Conservation (phyloP, 176 grass and related monocot species). For the Triticum urartu region DNA sequence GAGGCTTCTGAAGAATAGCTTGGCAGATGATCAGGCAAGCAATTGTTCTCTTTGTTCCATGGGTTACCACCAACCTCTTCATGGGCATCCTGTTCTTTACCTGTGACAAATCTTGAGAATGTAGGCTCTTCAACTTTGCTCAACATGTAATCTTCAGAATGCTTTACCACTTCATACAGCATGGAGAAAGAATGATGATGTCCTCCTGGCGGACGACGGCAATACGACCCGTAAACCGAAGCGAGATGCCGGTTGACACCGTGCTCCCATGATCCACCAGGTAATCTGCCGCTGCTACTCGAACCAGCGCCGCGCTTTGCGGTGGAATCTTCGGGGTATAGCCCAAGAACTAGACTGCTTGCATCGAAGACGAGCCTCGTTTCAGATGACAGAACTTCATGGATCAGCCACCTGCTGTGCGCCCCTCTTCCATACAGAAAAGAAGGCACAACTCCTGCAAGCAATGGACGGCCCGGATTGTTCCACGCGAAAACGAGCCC, state of each 20-base stretch:
- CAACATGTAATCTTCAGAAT: constrained; percentile 47
- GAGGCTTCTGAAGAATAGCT: constrained; percentile 30
- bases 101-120: constrained; percentile 16
- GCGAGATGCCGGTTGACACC: constrained; percentile 60
- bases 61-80: background rate
- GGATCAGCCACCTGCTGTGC: constrained; percentile 58
- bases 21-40: background rate
- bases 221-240: constrained; percentile 60
- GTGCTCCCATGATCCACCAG: constrained; percentile 42
- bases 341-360: constrained; percentile 44
- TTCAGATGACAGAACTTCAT: constrained; percentile 76
- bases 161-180: constrained; percentile 53
- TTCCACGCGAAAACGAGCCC: constrained; percentile 78
- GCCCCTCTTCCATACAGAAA: constrained; percentile 65
- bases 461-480: constrained; percentile 42
- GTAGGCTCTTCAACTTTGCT: constrained; percentile 34
- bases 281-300: background rate
- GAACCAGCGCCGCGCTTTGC: background rate
- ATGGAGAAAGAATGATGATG: background rate
- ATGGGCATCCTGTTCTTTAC: constrained; percentile 11
- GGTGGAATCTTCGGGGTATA: constrained; percentile 48
- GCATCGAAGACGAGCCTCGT: constrained; percentile 63
- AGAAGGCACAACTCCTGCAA: constrained; percentile 65
- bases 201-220: constrained; percentile 23
- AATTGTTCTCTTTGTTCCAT: constrained; percentile 3